Percentiles rank a stretch among this genome's conserved stretches.
Evolutionary conservation across 1,284 basidiomycete genomes (phyloP).

Genomic region (Moniliella sp.): DNA sequence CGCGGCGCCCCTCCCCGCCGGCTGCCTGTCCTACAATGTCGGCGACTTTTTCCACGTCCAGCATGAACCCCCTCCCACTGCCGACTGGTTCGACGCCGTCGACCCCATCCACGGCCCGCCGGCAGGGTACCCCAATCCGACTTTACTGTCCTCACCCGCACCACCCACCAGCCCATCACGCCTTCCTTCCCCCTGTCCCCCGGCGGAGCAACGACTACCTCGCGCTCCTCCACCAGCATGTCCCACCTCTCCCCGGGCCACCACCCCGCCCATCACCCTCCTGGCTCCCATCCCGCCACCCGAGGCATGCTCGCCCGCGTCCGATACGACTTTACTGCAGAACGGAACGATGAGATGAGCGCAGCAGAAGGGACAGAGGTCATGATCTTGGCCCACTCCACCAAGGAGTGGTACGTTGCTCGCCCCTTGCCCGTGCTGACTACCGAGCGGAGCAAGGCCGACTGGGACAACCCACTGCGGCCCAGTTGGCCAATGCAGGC

Average conservation of each 20-base stretch:
- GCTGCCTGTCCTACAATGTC: slow-evolving; percentile 70
- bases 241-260: slow-evolving; percentile 4
- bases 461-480: slow-evolving; percentile 73
- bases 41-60: slow-evolving; percentile 96
- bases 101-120: slow-evolving; percentile 67
- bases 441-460: too few relatives aligned
- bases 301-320: slow-evolving; percentile 58
- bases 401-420: slow-evolving; percentile 14
- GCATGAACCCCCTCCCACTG: slow-evolving; percentile 41
- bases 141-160: slow-evolving; percentile 41
- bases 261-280: slow-evolving; percentile 6
- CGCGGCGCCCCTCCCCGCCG: slow-evolving; percentile 57
- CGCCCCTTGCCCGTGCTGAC: too few relatives aligned
- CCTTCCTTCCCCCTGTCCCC: too few relatives aligned
- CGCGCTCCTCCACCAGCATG: background rate
- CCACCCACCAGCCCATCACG: slow-evolving; percentile 5
- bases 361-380: slow-evolving; percentile 81
- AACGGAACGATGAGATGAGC: slow-evolving; percentile 83
- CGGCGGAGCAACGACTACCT: background rate
- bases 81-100: slow-evolving; percentile 36
- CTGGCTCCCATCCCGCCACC: slow-evolving; percentile 10
- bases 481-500: too few relatives aligned
- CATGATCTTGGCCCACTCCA: slow-evolving; percentile 39
- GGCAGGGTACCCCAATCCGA: slow-evolving; percentile 74
- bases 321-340: slow-evolving; percentile 79